These are phyloP conservation scores for Picocystis sp. DNA, from an alignment of 163 green algal species.

Conservation along the genomic window DNA sequence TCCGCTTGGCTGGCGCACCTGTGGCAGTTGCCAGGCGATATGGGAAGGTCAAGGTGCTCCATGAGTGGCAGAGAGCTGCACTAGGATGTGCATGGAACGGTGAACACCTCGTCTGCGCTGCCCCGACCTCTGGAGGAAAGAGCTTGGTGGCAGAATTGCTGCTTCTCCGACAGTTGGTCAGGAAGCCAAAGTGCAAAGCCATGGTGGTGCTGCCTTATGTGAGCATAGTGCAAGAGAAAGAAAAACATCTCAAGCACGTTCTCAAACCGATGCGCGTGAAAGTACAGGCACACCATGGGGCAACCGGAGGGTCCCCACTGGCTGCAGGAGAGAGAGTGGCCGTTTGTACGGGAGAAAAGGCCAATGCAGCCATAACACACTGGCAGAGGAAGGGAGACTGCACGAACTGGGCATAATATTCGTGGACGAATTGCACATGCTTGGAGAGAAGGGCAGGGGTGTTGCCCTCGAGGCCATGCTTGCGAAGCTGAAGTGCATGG, in stretches of 20 bases:
- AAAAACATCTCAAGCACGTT: no score
- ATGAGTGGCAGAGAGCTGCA: no score
- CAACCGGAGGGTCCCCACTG: no score
- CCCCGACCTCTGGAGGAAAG: conserved; percentile 85
- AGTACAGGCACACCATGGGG: no score
- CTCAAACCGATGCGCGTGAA: no score
- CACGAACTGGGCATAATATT: conserved; percentile 53
- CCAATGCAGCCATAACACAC: conserved; percentile 36
- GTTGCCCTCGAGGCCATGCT: conserved; percentile 90
- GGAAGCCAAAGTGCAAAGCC: conserved; percentile 2
- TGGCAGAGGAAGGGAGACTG: conserved; percentile 12
- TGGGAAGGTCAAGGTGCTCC: no score
- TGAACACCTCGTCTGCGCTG: conserved; percentile 69
- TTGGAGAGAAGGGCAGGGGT: conserved; percentile 42
- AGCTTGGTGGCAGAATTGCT: conserved; percentile 87
- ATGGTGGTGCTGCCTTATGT: conserved; percentile 89
- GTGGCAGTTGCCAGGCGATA: no score
- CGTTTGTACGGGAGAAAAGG: conserved; percentile 94
- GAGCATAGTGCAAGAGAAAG: conserved; percentile 67
- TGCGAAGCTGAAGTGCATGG: conserved; percentile 71
- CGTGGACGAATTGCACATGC: conserved; percentile 97
- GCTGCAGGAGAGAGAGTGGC: conserved; percentile 30
- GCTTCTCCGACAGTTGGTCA: conserved; percentile 48
- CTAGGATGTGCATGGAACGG: no score
- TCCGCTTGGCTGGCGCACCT: no score